Evolutionary conservation across 2,329 filamentous ascomycete species (phyloP).

Genomic region (Apiospora saccharicola): DNA sequence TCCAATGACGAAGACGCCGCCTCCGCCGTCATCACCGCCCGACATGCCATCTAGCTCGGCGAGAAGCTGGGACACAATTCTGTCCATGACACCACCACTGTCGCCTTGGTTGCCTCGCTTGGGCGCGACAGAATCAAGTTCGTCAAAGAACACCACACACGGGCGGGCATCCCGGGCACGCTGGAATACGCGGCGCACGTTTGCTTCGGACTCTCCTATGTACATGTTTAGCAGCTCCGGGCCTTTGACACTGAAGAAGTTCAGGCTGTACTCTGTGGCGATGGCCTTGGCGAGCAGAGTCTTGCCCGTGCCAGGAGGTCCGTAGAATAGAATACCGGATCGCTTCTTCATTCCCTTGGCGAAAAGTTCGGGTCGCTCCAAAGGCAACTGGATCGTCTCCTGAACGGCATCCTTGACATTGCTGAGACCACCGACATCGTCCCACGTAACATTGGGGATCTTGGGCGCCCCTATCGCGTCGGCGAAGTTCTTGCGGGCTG

Average conservation of each 20-base stretch:
- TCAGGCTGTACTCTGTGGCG: conserved; percentile 90
- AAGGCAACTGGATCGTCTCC: conserved; percentile 93
- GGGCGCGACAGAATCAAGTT: conserved; percentile 90
- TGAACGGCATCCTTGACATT: conserved; percentile 97
- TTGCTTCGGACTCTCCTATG: conserved; percentile 92
- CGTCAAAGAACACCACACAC: conserved; percentile 93
- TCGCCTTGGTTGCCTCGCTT: conserved; percentile 98
- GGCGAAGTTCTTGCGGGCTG: conserved; percentile 96
- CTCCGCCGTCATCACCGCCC: conserved; percentile 79
- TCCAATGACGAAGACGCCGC: conserved; percentile 95
- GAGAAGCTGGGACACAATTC: conserved; percentile 92
- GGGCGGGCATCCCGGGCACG: conserved; percentile 84
- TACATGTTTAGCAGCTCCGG: conserved; percentile 96
- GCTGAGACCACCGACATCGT: conserved; percentile 90
- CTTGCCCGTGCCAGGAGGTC: conserved; percentile 89
- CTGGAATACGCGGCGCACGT: conserved; percentile 89
- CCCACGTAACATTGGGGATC: conserved; percentile 96
- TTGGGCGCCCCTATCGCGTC: conserved; percentile 97
- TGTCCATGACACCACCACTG: conserved; percentile 96
- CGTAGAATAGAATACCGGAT: conserved; percentile 91
- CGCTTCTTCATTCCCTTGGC: conserved; percentile 98
- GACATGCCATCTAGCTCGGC: conserved; percentile 99
- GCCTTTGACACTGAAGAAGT: conserved; percentile 94
- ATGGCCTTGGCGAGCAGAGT: conserved; percentile 93
- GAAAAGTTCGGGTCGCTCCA: conserved; percentile 91